These are phyloP conservation scores for Cryphonectria parasitica DNA, from an alignment of 2,329 filamentous ascomycete species.

Conservation along the genomic window DNA sequence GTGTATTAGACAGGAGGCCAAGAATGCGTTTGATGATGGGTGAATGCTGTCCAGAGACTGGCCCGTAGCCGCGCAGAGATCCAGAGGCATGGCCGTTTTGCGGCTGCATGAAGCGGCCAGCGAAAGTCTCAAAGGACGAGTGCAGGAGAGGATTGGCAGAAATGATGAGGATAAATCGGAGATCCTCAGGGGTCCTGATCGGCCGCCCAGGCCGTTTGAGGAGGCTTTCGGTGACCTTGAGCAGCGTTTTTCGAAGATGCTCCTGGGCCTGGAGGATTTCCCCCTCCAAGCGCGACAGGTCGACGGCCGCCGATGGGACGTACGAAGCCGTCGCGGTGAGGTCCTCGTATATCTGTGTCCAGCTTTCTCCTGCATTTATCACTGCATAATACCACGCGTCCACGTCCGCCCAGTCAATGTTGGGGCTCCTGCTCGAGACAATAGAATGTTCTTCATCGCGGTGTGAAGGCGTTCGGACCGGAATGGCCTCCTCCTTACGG, in stretches of 20 bases:
- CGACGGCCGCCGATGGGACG: conserved; percentile 38
- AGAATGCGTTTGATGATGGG: conserved; percentile 84
- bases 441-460: conserved; percentile 42
- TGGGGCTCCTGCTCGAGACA: conserved; percentile 64
- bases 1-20: conserved; percentile 76
- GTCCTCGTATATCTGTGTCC: conserved; percentile 64
- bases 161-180: conserved; percentile 78
- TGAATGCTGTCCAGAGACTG: conserved; percentile 70
- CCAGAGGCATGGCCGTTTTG: conserved; percentile 27
- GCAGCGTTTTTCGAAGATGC: conserved; percentile 69
- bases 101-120: conserved; percentile 45
- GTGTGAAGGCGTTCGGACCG: conserved; percentile 40
- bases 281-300: conserved; percentile 51
- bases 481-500: conserved; percentile 47
- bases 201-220: conserved; percentile 78
- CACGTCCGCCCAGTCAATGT: conserved; percentile 75
- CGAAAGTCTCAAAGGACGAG: conserved; percentile 44
- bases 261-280: conserved; percentile 62
- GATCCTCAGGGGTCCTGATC: conserved; percentile 68
- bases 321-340: conserved; percentile 41
- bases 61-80: conserved; percentile 43
- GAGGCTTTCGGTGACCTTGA: conserved; percentile 79
- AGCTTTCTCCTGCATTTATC: conserved; percentile 68
- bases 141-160: conserved; percentile 78
- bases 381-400: conserved; percentile 75